These are phyloP conservation scores for Candida xiaguanensis DNA, from an alignment of 805 yeast genomes.

Conservation along the genomic window DNA sequence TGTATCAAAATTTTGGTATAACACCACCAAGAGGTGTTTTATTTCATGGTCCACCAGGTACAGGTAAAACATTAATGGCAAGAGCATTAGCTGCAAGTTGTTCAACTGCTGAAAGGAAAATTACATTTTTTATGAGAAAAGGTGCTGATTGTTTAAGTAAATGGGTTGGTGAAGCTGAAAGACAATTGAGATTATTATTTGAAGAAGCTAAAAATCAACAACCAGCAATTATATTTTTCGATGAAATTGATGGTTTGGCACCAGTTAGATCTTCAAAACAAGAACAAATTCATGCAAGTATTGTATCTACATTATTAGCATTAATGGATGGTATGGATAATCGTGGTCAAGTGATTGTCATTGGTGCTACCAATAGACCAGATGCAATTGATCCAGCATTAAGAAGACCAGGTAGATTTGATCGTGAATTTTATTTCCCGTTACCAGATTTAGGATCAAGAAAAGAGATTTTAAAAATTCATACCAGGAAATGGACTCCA, in stretches of 20 bases:
- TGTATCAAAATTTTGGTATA: constrained; percentile 82
- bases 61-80: constrained; percentile 98
- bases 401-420: constrained; percentile 95
- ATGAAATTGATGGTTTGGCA: constrained; percentile 97
- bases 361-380: constrained; percentile 97
- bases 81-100: constrained; percentile 95
- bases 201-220: constrained; percentile 96
- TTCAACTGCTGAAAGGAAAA: constrained; percentile 76
- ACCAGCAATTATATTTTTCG: constrained; percentile 94
- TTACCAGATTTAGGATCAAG: constrained; percentile 82
- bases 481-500: constrained; percentile 87
- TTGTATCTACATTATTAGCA: constrained; percentile 91
- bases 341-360: constrained; percentile 95
- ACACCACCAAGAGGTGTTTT: constrained; percentile 97
- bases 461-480: constrained; percentile 73
- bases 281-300: constrained; percentile 97
- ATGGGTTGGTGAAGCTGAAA: constrained; percentile 99
- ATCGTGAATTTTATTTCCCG: constrained; percentile 94
- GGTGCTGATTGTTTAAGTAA: constrained; percentile 97
- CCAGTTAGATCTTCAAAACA: constrained; percentile 97
- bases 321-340: constrained; percentile 99
- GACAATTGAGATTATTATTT: constrained; percentile 83
- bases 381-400: constrained; percentile 98
- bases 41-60: constrained; percentile 99
- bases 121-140: constrained; percentile 95